These are phyloP conservation scores for Hibiscus syriacus DNA, from an alignment of 345 rosid genomes.

Conservation along the genomic window DNA sequence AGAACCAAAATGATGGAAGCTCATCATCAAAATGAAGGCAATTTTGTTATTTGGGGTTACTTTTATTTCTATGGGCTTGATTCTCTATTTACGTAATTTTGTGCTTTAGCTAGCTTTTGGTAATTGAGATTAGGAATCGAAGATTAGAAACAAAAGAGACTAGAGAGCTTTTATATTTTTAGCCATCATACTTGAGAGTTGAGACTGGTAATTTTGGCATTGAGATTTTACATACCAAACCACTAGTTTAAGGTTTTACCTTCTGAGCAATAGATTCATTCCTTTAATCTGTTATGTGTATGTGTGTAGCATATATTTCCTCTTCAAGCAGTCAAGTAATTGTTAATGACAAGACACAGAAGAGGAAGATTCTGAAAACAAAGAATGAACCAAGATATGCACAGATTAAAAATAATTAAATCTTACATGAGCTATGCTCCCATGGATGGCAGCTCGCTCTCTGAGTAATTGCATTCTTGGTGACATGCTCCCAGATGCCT, in stretches of 20 bases:
- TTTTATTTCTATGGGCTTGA: background rate
- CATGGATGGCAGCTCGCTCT: slow-evolving; percentile 96
- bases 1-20: no score
- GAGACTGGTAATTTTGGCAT: no score
- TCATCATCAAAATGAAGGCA: no score
- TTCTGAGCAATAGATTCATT: background rate
- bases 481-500: slow-evolving; percentile 95
- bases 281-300: background rate
- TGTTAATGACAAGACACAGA: background rate
- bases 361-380: background rate
- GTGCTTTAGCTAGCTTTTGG: background rate
- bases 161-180: background rate
- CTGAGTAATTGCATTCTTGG: slow-evolving; percentile 82
- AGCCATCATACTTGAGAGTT: background rate
- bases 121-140: background rate
- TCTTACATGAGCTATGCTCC: slow-evolving; percentile 77
- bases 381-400: background rate
- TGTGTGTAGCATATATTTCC: background rate
- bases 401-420: slow-evolving; percentile 6
- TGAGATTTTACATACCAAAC: no score
- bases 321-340: background rate
- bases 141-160: background rate
- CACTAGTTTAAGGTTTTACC: background rate
- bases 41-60: background rate
- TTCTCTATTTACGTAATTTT: background rate